A percentile compares a stretch with the other conserved stretches of the same genome.
These are phyloP conservation scores for Colletotrichum somersetense DNA, from an alignment of 2,329 filamentous ascomycete genomes.

Conservation along the genomic window DNA sequence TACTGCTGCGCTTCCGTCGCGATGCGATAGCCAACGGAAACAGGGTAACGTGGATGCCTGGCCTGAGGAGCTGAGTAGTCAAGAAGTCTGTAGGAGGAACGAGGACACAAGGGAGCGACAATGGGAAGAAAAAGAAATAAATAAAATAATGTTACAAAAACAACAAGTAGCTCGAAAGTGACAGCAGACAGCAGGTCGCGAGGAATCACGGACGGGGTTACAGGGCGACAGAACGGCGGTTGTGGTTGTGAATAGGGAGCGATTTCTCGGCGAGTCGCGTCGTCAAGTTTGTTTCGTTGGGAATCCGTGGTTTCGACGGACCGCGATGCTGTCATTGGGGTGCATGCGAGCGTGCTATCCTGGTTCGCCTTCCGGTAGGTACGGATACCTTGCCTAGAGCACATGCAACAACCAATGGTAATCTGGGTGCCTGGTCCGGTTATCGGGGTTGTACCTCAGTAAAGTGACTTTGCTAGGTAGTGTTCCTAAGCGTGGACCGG, in stretches of 20 bases:
- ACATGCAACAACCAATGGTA: slow-evolving; percentile 6
- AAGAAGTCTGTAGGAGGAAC: slow-evolving; percentile 13
- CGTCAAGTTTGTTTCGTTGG: slow-evolving; percentile 30
- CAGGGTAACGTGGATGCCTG: slow-evolving; percentile 14
- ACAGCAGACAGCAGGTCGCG: slow-evolving; percentile 3
- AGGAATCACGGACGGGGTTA: slow-evolving; percentile 4
- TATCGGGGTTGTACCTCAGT: background rate
- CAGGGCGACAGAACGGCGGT: background rate
- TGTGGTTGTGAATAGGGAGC: slow-evolving; percentile 5
- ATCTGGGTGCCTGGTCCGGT: slow-evolving; percentile 4
- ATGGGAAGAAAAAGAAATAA: background rate
- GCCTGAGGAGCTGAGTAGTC: slow-evolving; percentile 16
- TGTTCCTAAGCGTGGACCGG: background rate
- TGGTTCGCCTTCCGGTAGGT: slow-evolving; percentile 11
- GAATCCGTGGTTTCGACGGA: slow-evolving; percentile 24
- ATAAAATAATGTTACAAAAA: slow-evolving; percentile 11
- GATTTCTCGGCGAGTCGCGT: slow-evolving; percentile 30
- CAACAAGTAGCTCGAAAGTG: background rate
- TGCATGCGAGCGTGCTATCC: slow-evolving; percentile 31
- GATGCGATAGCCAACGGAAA: slow-evolving; percentile 14
- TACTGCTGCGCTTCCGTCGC: slow-evolving; percentile 5
- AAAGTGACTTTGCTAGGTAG: background rate
- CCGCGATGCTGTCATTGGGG: slow-evolving; percentile 38
- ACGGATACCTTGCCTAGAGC: background rate
- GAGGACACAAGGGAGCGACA: slow-evolving; percentile 5